Evolutionary conservation across 306 rosid genomes (phyloP).

Genomic region (Prunus kanzakura): DNA sequence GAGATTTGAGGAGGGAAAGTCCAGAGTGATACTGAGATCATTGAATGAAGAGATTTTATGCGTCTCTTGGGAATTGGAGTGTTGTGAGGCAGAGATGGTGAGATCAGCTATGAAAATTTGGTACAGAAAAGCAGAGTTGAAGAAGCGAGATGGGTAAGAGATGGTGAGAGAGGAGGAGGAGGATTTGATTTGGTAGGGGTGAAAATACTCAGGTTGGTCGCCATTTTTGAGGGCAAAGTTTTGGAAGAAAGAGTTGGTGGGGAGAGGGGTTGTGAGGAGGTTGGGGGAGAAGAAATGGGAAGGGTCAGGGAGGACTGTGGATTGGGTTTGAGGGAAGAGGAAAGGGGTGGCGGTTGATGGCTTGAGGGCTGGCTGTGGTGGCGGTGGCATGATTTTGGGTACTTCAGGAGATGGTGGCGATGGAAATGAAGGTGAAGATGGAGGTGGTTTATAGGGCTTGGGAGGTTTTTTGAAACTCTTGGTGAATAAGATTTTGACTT

Average conservation of each 20-base stretch:
- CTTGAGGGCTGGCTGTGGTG: not conserved
- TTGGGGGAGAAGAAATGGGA: conserved; percentile 59
- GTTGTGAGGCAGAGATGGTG: conserved; percentile 47
- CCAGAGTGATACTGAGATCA: conserved; percentile 77
- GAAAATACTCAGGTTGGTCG: conserved; percentile 79
- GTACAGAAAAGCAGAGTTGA: conserved; percentile 36
- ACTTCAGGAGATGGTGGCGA: not conserved
- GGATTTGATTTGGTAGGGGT: conserved; percentile 76
- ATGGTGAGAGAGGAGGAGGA: conserved; percentile 54
- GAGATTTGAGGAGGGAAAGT: conserved; percentile 64
- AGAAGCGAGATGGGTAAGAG: conserved; percentile 59
- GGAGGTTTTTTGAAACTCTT: conserved; percentile 24
- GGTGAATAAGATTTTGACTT: conserved; percentile 29
- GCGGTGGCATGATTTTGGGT: conserved; percentile 10
- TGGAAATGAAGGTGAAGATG: not conserved
- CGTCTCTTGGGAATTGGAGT: conserved; percentile 21
- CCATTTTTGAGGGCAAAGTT: conserved; percentile 73
- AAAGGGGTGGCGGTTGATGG: conserved; percentile 24
- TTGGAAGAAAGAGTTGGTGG: conserved; percentile 93
- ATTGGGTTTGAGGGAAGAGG: conserved; percentile 57
- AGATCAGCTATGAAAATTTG: conserved; percentile 67
- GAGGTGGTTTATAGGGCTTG: conserved; percentile 15
- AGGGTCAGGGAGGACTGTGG: conserved; percentile 90
- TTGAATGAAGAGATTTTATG: conserved; percentile 57
- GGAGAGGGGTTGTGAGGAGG: conserved; percentile 65